A percentile compares a stretch with the other conserved stretches of the same genome.
phyloP scores from a whole-genome alignment of 2,329 filamentous ascomycete species.

The Thelonectria blattea region DNA sequence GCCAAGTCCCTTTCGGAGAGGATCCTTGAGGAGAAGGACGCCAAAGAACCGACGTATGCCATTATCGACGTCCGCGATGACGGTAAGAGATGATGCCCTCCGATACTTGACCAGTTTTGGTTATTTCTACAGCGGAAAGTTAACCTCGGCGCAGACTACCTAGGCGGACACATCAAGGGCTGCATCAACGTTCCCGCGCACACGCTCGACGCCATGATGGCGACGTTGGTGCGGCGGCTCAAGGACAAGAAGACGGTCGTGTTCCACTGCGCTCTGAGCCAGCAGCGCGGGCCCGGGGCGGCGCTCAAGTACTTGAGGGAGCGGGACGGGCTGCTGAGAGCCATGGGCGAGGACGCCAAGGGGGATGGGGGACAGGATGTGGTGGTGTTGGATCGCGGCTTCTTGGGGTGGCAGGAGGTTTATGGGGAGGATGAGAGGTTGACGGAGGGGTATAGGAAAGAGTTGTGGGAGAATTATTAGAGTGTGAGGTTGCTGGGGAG shows the following conservation, averaged over 20 bases:
- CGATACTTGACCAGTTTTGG: neutral
- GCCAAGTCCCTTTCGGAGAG: slow-evolving; percentile 71
- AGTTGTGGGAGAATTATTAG: slow-evolving; percentile 75
- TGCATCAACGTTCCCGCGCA: slow-evolving; percentile 77
- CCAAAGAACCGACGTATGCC: slow-evolving; percentile 60
- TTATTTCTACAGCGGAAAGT: neutral
- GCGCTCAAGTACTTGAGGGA: slow-evolving; percentile 81
- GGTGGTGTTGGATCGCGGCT: slow-evolving; percentile 82
- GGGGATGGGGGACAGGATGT: slow-evolving; percentile 67
- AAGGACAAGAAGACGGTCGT: slow-evolving; percentile 81
- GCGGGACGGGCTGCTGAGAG: slow-evolving; percentile 57
- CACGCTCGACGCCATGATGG: slow-evolving; percentile 76
- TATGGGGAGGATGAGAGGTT: slow-evolving; percentile 79
- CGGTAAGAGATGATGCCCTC: slow-evolving; percentile 52
- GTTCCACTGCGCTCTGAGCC: slow-evolving; percentile 92
- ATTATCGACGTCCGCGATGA: slow-evolving; percentile 90
- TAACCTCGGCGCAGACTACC: slow-evolving; percentile 66
- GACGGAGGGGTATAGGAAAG: slow-evolving; percentile 83
- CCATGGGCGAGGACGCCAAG: slow-evolving; percentile 39
- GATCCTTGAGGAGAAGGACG: slow-evolving; percentile 59
- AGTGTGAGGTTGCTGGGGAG: neutral
- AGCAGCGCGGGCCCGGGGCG: slow-evolving; percentile 86
- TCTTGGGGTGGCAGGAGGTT: slow-evolving; percentile 86
- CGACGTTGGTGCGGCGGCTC: slow-evolving; percentile 81
- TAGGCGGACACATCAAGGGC: slow-evolving; percentile 86